Base-by-base conservation (phyloP, 345 rosid genomes). In the Eucalyptus grandis region DNA sequence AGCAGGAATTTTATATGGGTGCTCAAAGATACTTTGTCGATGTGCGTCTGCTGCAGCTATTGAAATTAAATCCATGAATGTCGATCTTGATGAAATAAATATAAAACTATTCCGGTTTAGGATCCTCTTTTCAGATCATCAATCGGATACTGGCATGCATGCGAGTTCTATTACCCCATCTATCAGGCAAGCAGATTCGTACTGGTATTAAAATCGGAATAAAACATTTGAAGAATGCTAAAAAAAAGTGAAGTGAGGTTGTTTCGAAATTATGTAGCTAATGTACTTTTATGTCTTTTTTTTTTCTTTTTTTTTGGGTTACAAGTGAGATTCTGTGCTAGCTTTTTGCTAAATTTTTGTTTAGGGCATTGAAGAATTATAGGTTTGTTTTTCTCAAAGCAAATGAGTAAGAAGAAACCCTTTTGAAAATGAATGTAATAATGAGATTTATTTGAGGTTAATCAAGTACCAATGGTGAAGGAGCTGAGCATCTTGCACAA, bases 401-500 rank as follows among this genome's bases (percentile, higher is more conserved):
- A 86, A 88, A 24, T 89, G 50, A 14, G 13, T 62, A 44, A 58
- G 72, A 77, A 77, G 34, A 83, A 43, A 53, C 31, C 40, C 27
- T 31, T 86, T 7, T 49, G 51, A 9, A 49, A 69, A 14, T 30
- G 49, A 65, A 60, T 43, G 77, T 60, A 46, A 69, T 69, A 49
- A 69, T 44, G 26, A n/a, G 49, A 69, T 49, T 72, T 31, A 31
- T 77, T 86, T 46, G 87, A 49, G 53, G 43, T 14, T 16, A n/a
- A 50, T 16, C 31, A 12, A 49, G 17, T 80, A 96, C 98, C 97
- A 77, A 93, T 90, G 8, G 97, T 96, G 94, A 97, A 96, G 93
- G 98, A 96, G 89, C 95, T 91, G 90, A 97, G 93, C 99, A 96
- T 96, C 85, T 96, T 94, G 89, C 92, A 90, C 17, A 97, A 90